Conservation (phyloP, 2,329 filamentous ascomycete genomes). For the Aspergillus sp. region DNA sequence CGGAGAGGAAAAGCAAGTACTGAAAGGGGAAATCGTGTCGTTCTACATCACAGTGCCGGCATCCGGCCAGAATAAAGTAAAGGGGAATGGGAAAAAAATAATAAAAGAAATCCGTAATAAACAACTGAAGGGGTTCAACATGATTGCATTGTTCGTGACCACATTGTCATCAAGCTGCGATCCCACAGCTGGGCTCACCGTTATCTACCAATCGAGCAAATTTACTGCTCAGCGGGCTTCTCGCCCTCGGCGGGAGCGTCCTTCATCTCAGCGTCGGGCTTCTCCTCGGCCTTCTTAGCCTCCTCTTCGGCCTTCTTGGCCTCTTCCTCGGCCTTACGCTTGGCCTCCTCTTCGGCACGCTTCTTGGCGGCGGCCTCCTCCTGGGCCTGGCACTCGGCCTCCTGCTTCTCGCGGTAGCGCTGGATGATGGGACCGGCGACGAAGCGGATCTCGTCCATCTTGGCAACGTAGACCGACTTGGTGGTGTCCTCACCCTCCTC, state of each 20-base stretch:
- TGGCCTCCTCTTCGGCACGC: conserved; percentile 68
- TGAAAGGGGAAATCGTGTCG: background rate
- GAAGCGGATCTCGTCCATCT: conserved; percentile 92
- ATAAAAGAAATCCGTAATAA: conserved; percentile 8
- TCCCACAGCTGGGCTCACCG: conserved; percentile 14
- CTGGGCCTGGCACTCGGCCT: conserved; percentile 75
- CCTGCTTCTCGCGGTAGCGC: conserved; percentile 92
- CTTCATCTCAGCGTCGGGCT: conserved; percentile 58
- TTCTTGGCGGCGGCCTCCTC: conserved; percentile 67
- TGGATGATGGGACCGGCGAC: conserved; percentile 89
- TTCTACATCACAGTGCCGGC: conserved; percentile 18
- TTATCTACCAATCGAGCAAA: conserved; percentile 1
- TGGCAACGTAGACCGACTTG: conserved; percentile 90
- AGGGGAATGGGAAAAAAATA: conserved; percentile 6
- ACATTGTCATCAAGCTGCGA: conserved; percentile 25
- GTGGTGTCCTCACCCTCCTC: conserved; percentile 93
- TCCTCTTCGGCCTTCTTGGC: conserved; percentile 55
- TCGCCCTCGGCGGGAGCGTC: conserved; percentile 54
- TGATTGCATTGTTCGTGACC: conserved; percentile 27
- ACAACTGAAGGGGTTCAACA: conserved; percentile 14
- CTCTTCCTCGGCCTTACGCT: conserved; percentile 73
- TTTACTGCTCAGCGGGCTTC: conserved; percentile 36
- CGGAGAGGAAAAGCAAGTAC: background rate
- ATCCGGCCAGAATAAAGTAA: conserved; percentile 10
- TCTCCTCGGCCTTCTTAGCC: conserved; percentile 44